Base-by-base conservation (phyloP, 805 yeast genomes). In the Brettanomyces anomalus region DNA sequence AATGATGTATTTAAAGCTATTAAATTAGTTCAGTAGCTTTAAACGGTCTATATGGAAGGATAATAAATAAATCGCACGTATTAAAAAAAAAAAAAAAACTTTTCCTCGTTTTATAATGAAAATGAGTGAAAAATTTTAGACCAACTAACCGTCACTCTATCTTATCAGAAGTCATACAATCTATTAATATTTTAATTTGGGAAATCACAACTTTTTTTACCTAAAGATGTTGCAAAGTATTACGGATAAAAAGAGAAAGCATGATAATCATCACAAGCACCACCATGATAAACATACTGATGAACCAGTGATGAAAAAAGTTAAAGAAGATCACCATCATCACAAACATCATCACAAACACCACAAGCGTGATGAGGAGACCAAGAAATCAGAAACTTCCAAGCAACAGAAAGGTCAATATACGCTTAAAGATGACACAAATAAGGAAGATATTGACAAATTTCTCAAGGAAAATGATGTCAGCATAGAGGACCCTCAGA, bases 401-500 rank as follows among this genome's bases (percentile, higher is more conserved):
- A 65, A 59, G 28, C 56, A 61, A 46, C 5, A 11, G 11, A 20
- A 11, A 6, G 18, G n/a, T 14, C 6, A 10, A 14, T 6, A n/a
- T 21, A 16, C 10, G n/a, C 31, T 20, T n/a, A 60, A 81, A 5
- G 74, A 74, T 49, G 13, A 13, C 8, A 17, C 16, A 14, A 14
- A 16, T 14, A n/a, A 36, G 15, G 56, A 72, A 5, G 86, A 79
- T 7, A 65, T 84, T 44, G 80, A 77, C 39, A 62, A 67, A 6
- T 93, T 84, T 58, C 69, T 80, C 49, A 61, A 69, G 42, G 77
- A 73, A 21, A 85, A 89, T 61, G 90, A 84, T 51, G 89, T 88
- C 40, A 72, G 82, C 14, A 74, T 89, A 40, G 94, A 85, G 49
- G 95, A 85, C 57, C 79, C 84, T 28, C 37, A 49, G 8, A 59